Conservation (phyloP, 2,329 filamentous ascomycete genomes). For the Aschersonia sp. region DNA sequence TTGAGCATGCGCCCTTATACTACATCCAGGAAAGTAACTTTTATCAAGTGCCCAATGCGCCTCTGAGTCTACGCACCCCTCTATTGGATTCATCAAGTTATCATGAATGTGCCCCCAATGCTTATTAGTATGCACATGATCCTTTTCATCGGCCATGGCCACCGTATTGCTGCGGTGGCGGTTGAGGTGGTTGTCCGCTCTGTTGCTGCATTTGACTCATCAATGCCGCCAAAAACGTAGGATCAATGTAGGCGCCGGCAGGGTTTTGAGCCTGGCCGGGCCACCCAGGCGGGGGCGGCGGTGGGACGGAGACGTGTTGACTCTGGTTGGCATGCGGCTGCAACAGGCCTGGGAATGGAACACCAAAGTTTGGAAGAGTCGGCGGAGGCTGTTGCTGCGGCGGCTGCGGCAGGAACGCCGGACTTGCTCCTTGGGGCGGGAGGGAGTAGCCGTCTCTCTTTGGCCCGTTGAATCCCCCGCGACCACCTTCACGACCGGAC, state of each 20-base stretch:
- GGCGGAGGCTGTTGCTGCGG: conserved; percentile 9
- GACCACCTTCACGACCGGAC: conserved; percentile 23
- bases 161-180: conserved; percentile 13
- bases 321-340: conserved; percentile 11
- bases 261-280: conserved; percentile 14
- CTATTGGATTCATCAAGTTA: no score
- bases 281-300: conserved; percentile 24
- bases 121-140: no score
- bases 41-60: no score
- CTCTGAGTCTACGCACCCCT: no score
- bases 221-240: conserved; percentile 37
- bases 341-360: conserved; percentile 28
- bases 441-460: conserved; percentile 25
- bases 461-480: conserved; percentile 16
- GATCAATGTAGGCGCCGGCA: conserved; percentile 30
- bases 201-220: conserved; percentile 28
- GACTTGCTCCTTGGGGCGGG: conserved; percentile 16
- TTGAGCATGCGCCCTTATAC: no score
- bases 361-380: conserved; percentile 21
- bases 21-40: no score
- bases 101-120: no score
- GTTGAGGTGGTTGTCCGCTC: conserved; percentile 12
- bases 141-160: conserved; percentile 11
- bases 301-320: conserved; percentile 15
- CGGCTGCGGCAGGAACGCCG: conserved; percentile 17